Percentiles rank a stretch among this genome's conserved stretches.
phyloP scores from a whole-genome alignment of 2,329 filamentous ascomycete species.

The Plenodomus lindquistii region DNA sequence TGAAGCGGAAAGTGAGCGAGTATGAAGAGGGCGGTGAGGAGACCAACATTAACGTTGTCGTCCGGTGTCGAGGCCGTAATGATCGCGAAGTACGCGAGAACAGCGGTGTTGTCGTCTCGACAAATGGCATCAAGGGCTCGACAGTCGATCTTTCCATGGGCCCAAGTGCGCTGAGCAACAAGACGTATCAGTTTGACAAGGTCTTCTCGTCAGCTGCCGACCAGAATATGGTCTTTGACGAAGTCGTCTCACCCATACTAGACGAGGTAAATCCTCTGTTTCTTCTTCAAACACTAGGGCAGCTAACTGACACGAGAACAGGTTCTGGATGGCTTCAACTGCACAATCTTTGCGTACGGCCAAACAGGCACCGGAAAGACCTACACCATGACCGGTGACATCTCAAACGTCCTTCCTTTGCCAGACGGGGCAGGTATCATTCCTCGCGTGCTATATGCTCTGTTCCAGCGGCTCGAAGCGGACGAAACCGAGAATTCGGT shows the following conservation, averaged over 20 bases:
- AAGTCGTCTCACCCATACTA: constrained; percentile 89
- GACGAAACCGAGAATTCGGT: constrained; percentile 82
- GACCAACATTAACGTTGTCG: constrained; percentile 97
- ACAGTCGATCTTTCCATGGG: constrained; percentile 89
- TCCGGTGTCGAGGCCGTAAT: constrained; percentile 89
- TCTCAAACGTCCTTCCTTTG: constrained; percentile 85
- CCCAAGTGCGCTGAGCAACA: constrained; percentile 88
- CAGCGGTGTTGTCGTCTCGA: constrained; percentile 86
- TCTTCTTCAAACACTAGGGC: background rate
- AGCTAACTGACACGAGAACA: constrained; percentile 40
- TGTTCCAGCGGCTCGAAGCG: constrained; percentile 82
- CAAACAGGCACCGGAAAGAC: constrained; percentile 98
- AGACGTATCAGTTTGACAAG: constrained; percentile 95
- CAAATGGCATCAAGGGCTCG: constrained; percentile 85
- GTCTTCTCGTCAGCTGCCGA: constrained; percentile 96
- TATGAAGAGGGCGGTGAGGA: constrained; percentile 77
- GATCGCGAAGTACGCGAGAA: constrained; percentile 93
- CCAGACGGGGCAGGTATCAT: constrained; percentile 95
- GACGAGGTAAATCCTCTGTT: constrained; percentile 68
- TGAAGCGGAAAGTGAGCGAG: constrained; percentile 86
- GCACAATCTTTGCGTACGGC: constrained; percentile 97
- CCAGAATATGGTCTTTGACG: constrained; percentile 91
- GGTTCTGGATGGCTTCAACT: constrained; percentile 95
- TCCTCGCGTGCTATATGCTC: constrained; percentile 81
- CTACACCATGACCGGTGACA: constrained; percentile 99